phyloP scores from a whole-genome alignment of 2,329 filamentous ascomycete genomes.

The Nothophaeocryptopus gaeumannii region DNA sequence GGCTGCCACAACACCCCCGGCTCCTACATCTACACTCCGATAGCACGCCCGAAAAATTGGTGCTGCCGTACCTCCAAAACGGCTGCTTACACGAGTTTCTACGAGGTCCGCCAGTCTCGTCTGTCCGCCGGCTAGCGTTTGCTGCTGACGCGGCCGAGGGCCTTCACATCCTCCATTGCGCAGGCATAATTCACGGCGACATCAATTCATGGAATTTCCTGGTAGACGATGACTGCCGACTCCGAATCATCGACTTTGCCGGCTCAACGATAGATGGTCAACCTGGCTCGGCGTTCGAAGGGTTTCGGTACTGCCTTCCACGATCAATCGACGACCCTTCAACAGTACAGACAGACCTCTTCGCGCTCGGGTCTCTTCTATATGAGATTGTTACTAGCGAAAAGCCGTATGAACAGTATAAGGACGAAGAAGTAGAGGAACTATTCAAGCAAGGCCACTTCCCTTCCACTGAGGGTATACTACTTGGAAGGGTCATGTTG shows the following conservation, averaged over 20 bases:
- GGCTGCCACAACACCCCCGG: slow-evolving; percentile 7
- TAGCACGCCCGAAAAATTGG: slow-evolving; percentile 9
- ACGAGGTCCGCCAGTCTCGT: slow-evolving; percentile 2
- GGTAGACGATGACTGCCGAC: slow-evolving; percentile 1
- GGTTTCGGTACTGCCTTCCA: slow-evolving; percentile 10
- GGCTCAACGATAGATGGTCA: slow-evolving; percentile 7
- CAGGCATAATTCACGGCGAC: slow-evolving; percentile 9
- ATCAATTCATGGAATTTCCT: slow-evolving; percentile 15
- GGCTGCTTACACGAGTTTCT: slow-evolving; percentile 8
- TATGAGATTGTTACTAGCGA: slow-evolving; percentile 9
- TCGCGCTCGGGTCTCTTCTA: slow-evolving; percentile 10
- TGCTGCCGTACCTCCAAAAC: slow-evolving; percentile 11
- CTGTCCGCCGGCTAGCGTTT: slow-evolving; percentile 3
- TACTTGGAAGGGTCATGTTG: slow-evolving; percentile 4
- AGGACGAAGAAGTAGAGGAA: slow-evolving; percentile 3
- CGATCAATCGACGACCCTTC: slow-evolving; percentile 6
- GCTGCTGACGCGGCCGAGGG: slow-evolving; percentile 9
- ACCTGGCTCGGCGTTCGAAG: slow-evolving; percentile 10
- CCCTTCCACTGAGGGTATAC: neutral
- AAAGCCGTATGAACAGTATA: slow-evolving; percentile 3
- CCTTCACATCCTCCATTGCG: slow-evolving; percentile 8
- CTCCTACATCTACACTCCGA: slow-evolving; percentile 9
- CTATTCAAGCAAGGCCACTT: slow-evolving; percentile 2
- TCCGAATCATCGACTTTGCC: slow-evolving; percentile 9
- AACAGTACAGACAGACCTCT: slow-evolving; percentile 10